These are phyloP conservation scores for Carallia brachiata DNA, from an alignment of 345 rosid genomes.

Conservation along the genomic window DNA sequence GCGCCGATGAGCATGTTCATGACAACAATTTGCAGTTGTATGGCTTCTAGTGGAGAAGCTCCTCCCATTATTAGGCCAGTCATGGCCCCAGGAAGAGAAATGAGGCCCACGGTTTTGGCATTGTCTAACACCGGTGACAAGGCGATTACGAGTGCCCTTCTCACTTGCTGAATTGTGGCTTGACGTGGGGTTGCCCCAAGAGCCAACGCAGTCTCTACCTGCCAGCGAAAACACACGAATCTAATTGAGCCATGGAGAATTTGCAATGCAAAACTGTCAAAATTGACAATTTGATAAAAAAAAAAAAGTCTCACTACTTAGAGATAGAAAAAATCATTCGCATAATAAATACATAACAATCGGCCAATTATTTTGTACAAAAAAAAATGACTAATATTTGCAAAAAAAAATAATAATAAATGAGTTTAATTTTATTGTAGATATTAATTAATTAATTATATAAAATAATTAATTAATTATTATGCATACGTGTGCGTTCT, in stretches of 20 bases:
- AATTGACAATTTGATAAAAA: too few relatives aligned
- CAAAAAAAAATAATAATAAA: too few relatives aligned
- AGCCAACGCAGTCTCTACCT: constrained; percentile 96
- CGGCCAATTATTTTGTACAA: too few relatives aligned
- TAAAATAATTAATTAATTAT: too few relatives aligned
- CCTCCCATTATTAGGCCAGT: constrained; percentile 98
- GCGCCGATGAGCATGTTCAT: constrained; percentile 95
- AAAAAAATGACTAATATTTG: too few relatives aligned
- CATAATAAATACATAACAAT: too few relatives aligned
- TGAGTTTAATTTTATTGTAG: too few relatives aligned
- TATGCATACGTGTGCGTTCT: too few relatives aligned
- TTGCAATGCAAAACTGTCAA: too few relatives aligned
- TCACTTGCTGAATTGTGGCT: constrained; percentile 75
- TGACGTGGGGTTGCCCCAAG: constrained; percentile 86
- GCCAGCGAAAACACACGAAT: not conserved
- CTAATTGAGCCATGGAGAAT: not conserved
- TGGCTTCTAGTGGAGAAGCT: constrained; percentile 84
- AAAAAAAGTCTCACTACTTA: too few relatives aligned
- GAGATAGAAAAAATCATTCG: too few relatives aligned
- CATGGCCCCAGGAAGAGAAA: constrained; percentile 89
- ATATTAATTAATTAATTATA: too few relatives aligned
- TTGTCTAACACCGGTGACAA: constrained; percentile 86
- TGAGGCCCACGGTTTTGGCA: constrained; percentile 92
- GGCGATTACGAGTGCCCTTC: constrained; percentile 71
- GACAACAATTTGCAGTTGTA: constrained; percentile 93